Evolutionary conservation across 2,329 filamentous ascomycete species (phyloP).

Genomic region (Aspergillus tubingensis): DNA sequence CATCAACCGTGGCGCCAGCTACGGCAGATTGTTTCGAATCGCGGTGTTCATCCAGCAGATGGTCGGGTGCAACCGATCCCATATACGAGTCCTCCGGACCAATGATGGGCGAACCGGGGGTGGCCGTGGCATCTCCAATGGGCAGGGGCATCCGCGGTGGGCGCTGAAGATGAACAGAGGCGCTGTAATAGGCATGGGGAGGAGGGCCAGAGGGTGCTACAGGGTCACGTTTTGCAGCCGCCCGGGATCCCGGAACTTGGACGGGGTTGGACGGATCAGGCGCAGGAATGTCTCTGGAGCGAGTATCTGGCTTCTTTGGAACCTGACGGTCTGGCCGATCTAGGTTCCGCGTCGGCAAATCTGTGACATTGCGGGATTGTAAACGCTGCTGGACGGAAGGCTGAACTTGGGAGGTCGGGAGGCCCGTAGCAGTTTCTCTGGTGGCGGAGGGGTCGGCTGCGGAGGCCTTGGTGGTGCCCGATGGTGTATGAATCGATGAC

Average conservation of each 20-base stretch:
- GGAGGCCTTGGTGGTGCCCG: conserved; percentile 40
- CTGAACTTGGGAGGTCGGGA: conserved; percentile 38
- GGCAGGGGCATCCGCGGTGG: conserved; percentile 88
- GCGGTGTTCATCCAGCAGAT: conserved; percentile 51
- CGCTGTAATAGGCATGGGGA: conserved; percentile 51
- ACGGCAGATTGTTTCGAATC: conserved; percentile 58
- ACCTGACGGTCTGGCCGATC: conserved; percentile 28
- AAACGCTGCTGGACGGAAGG: conserved; percentile 44
- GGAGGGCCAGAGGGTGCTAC: conserved; percentile 47
- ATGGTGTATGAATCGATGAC: conserved; percentile 44
- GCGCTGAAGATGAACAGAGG: conserved; percentile 47
- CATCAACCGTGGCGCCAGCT: conserved; percentile 59
- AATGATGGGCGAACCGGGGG: conserved; percentile 86
- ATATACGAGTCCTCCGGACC: conserved; percentile 64
- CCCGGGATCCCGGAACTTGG: conserved; percentile 40
- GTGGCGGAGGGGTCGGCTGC: conserved; percentile 48
- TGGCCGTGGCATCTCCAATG: conserved; percentile 88
- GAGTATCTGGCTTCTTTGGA: conserved; percentile 25
- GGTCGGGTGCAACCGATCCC: conserved; percentile 48
- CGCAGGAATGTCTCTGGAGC: conserved; percentile 29
- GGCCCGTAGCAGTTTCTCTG: conserved; percentile 46
- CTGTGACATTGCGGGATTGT: conserved; percentile 41
- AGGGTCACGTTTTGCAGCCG: conserved; percentile 32
- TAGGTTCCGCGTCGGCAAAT: conserved; percentile 29
- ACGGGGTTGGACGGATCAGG: conserved; percentile 41